Conservation (phyloP, 73 alveolate genomes). For the Diophrys appendiculata region DNA sequence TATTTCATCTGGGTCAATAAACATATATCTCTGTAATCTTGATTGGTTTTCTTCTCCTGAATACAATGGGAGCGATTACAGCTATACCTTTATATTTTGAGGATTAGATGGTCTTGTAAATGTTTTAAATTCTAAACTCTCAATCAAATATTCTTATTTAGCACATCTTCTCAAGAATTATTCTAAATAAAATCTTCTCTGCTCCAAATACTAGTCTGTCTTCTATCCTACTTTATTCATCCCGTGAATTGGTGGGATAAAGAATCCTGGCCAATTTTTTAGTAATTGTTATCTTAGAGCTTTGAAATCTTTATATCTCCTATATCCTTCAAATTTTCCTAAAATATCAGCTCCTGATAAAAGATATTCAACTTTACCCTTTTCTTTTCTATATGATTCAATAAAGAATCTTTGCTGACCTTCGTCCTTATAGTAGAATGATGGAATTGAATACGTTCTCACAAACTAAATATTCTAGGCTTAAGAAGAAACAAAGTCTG, state of each 20-base stretch:
- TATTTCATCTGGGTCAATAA: neutral
- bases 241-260: conserved; percentile 46
- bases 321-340: conserved; percentile 1
- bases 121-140: neutral
- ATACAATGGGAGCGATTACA: neutral
- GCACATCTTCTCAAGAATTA: neutral
- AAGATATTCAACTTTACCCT: neutral
- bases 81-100: neutral
- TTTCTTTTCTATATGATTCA: neutral
- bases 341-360: neutral
- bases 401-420: neutral
- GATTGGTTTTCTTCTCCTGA: neutral
- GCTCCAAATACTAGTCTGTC: conserved; percentile 1
- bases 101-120: neutral
- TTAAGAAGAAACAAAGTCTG: neutral
- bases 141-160: neutral
- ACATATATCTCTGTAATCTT: neutral
- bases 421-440: neutral
- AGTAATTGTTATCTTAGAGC: conserved; percentile 26
- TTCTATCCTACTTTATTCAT: conserved; percentile 2
- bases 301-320: conserved; percentile 55
- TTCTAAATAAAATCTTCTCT: neutral
- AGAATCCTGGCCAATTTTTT: conserved; percentile 48
- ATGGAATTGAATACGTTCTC: neutral
- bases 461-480: no score